Base-by-base conservation (phyloP, 2,329 filamentous ascomycete genomes). In the Colletotrichum filicis region DNA sequence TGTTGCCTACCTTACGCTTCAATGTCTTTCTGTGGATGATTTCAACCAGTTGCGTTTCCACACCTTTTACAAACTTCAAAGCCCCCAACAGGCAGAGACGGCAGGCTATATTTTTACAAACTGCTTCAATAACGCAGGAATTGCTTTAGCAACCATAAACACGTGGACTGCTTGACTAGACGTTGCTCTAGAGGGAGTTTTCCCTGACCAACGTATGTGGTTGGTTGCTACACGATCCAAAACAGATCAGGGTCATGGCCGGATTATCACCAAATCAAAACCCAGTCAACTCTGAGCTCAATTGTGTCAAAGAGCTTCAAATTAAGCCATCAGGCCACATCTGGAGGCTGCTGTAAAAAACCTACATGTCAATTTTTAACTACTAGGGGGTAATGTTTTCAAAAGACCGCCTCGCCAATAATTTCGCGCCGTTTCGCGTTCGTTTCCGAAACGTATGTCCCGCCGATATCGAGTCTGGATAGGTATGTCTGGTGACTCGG, bases 311-410 rank as follows among this genome's bases (percentile, higher is more conserved):
- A 11, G 19, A 62, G 26, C 37, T 42, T 32, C 49, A 7, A 26
- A 8, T 66, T 19, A 24, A 19, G 19, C 24, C n/a, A 4, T 4
- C 8, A n/a, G 30, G 14, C 19, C 35, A 30, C 26, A 22, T n/a
- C 9, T n/a, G 26, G 30, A 42, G 55, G 66, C 46, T 56, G 26
- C 49, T 56, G 32, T 52, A n/a, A 60, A 59, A 59, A 57, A 72
- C 65, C 70, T 72, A 72, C 70, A 60, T 72, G 16, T 72, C 66
- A 72, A 72, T 72, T 72, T 72, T 42, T 72, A 59, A 60, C 59
- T 72, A 72, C 66, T 61, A 59, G 37, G 24, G 42, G 58, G 53
- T 69, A 64, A 69, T 69, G 64, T 58, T 71, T 68, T 68, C 68
- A 71, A 56, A 69, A 64, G 53, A 53, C 66, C 70, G 70, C 66